Conservation (phyloP, 306 rosid species). For the Oemleria cerasiformis region DNA sequence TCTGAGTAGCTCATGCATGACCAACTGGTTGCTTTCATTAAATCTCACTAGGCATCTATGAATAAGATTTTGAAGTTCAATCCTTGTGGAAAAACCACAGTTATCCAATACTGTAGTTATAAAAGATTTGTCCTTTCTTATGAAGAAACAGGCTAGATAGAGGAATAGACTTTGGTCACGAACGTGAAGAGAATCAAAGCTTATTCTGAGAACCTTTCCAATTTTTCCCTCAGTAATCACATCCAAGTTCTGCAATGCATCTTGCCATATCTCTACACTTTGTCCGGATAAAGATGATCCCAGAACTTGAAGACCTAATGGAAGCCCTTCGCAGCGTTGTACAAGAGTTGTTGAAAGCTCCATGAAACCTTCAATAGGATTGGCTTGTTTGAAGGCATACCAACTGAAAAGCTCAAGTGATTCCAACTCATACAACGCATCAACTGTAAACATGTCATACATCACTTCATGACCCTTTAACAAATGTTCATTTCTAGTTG, state of each 20-base stretch:
- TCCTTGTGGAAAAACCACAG: neutral
- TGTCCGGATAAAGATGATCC: neutral
- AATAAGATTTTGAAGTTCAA: conserved; percentile 2
- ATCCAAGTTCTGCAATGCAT: neutral
- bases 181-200: neutral
- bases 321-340: neutral
- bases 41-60: neutral
- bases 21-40: no score
- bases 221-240: neutral
- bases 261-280: neutral
- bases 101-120: neutral
- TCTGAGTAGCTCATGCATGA: no score
- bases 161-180: neutral
- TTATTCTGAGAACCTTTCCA: neutral
- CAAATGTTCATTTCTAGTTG: neutral
- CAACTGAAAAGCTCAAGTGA: neutral
- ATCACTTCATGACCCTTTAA: neutral
- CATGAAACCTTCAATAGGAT: neutral
- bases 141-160: neutral
- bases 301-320: neutral
- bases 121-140: neutral
- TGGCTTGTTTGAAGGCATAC: neutral
- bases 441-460: neutral
- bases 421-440: fast-evolving
- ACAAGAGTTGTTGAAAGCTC: neutral